Conservation (phyloP, 2,329 filamentous ascomycete species). For the Epichloe amarillans region DNA sequence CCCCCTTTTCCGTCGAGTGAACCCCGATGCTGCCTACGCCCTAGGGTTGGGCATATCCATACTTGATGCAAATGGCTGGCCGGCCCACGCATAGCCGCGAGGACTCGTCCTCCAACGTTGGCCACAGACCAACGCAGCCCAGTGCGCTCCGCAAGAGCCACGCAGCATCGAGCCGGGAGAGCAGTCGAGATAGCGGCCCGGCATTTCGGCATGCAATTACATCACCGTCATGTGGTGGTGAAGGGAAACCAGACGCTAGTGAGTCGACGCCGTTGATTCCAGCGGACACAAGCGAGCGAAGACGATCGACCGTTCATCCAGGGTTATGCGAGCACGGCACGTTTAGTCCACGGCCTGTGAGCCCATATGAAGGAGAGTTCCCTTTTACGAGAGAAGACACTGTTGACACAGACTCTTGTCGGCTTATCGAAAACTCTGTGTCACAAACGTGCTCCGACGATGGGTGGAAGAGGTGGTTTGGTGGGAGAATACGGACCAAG, state of each 20-base stretch:
- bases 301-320: conserved; percentile 16
- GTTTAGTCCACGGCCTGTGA: conserved; percentile 55
- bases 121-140: conserved; percentile 29
- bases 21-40: not conserved
- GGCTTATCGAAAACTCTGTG: conserved; percentile 26
- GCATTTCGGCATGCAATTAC: conserved; percentile 5
- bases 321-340: conserved; percentile 58
- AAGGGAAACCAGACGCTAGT: conserved; percentile 14
- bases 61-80: conserved; percentile 12
- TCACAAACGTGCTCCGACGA: conserved; percentile 25
- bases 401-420: conserved; percentile 19
- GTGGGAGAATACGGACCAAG: conserved; percentile 40
- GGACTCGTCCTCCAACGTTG: conserved; percentile 15
- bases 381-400: conserved; percentile 17
- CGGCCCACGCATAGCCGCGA: conserved; percentile 16
- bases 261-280: conserved; percentile 40
- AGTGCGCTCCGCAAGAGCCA: conserved; percentile 34
- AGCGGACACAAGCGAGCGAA: conserved; percentile 1
- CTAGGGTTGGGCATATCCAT: not conserved
- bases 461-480: conserved; percentile 37
- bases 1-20: not conserved
- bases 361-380: conserved; percentile 25
- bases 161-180: conserved; percentile 16
- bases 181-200: conserved; percentile 9
- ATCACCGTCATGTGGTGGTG: conserved; percentile 6